Percentiles rank a stretch among this genome's conserved stretches.
These are phyloP conservation scores for Candida coquimbonensis DNA, from an alignment of 805 yeast genomes.

Conservation along the genomic window DNA sequence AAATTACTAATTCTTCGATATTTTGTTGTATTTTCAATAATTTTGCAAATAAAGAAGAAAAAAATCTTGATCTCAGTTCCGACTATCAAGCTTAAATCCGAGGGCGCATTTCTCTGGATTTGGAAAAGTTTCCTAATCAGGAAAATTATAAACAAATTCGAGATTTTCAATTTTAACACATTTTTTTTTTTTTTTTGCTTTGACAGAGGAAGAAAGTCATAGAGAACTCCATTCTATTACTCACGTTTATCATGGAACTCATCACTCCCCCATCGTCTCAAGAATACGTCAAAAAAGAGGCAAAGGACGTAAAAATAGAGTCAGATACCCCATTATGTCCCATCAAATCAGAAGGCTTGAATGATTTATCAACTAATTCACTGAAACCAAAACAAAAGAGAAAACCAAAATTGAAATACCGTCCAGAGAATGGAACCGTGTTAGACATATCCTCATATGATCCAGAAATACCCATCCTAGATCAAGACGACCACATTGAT, in stretches of 20 bases:
- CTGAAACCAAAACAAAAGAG: conserved; percentile 18
- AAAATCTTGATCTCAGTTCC: background rate
- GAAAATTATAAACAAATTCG: conserved; percentile 19
- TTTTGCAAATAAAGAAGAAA: background rate
- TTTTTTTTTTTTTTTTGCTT: background rate
- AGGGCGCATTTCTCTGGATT: background rate
- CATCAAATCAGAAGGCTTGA: background rate
- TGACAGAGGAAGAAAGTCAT: no score
- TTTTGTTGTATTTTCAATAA: no score
- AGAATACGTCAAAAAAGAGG: conserved; percentile 3
- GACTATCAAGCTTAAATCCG: background rate
- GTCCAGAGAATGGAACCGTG: conserved; percentile 41
- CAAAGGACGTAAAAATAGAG: background rate
- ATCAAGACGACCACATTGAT: conserved; percentile 28
- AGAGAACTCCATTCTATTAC: no score
- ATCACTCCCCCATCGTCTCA: conserved; percentile 24
- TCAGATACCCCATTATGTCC: background rate
- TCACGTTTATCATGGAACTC: conserved; percentile 8
- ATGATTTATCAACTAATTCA: background rate
- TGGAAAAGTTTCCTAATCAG: conserved; percentile 15
- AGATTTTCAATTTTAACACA: background rate
- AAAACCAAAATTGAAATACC: conserved; percentile 38
- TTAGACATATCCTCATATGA: conserved; percentile 29
- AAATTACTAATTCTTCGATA: no score
- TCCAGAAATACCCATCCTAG: conserved; percentile 19